phyloP scores from a whole-genome alignment of 164 flowering plant genomes.

The Macadamia integrifolia region DNA sequence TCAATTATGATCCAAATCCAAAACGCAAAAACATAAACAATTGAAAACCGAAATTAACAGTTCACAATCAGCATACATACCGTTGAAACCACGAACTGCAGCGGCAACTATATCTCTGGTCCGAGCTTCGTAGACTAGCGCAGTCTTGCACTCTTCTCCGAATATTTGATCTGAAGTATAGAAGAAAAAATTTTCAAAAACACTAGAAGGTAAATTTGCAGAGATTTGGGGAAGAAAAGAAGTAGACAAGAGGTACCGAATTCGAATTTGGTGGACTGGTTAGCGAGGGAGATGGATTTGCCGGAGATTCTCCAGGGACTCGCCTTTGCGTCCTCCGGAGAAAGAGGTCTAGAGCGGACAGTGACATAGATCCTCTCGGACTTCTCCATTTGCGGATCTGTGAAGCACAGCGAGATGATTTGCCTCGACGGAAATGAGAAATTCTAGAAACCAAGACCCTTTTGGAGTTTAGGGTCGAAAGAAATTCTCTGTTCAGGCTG shows the following conservation, averaged over 20 bases:
- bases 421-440: background rate
- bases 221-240: background rate
- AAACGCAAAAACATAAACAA: no score
- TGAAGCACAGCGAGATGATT: background rate
- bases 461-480: no score
- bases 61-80: conserved; percentile 21
- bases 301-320: conserved; percentile 78
- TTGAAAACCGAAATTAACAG: no score
- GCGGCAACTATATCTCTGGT: conserved; percentile 73
- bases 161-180: conserved; percentile 54
- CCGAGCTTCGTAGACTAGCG: conserved; percentile 59
- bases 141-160: conserved; percentile 57
- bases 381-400: conserved; percentile 9
- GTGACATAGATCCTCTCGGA: conserved; percentile 90
- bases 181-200: background rate
- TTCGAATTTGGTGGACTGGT: conserved; percentile 57
- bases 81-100: conserved; percentile 91
- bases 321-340: conserved; percentile 66
- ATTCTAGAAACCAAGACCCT: background rate
- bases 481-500: background rate
- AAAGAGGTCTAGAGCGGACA: conserved; percentile 73
- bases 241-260: conserved; percentile 47
- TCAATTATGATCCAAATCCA: no score
- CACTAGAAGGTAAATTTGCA: background rate
- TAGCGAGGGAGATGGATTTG: conserved; percentile 56